Base-by-base conservation (phyloP, 164 flowering plant species). In the Sedum album region DNA sequence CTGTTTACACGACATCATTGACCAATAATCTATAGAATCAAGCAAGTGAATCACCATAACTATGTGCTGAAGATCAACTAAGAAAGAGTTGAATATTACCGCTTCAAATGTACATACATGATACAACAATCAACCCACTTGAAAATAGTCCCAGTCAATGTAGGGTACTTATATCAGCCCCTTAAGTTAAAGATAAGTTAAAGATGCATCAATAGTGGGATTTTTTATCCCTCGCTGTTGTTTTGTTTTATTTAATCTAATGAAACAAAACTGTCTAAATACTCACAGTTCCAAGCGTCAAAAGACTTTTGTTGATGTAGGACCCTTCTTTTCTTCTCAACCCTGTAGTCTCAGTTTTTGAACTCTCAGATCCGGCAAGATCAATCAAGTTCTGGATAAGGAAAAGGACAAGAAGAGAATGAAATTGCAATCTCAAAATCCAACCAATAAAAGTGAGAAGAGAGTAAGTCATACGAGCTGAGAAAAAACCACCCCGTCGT, bases 361-460 rank as follows among this genome's bases (percentile, higher is more conserved):
- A 95, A 81, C 99, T 95, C 79, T 95, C 99, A 64, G 99, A 95
- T 72, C 99, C 99, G 75, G 99, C 98, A 68, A 95, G 78, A 84
- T 95, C 99, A 73, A 95, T 95, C 82, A 95, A 80, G 80, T 95
- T 92, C 99, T 95, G 68, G 73, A 79, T 33, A n/a, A n/a, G 48
- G 65, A 65, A 33, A 30, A 26, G 38, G 25, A 44, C 31, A 48
- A 48, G 51, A 66, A 33, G 36, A 31, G 36, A 20, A 23, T 31
- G 23, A 0, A 2, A 25, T 35, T 33, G 66, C 39, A 64, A 0
- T 10, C 15, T 14, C 23, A 31, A 4, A 64, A 23, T 39, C 9
- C 13, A 15, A 33, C 4, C 38, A 64, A n/a, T 33, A 30, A 35
- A 6, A 49, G 35, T 36, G 53, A 65, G 35, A 60, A 70, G 41